phyloP scores from a whole-genome alignment of 345 rosid species.

The Moricandia moricandioides region DNA sequence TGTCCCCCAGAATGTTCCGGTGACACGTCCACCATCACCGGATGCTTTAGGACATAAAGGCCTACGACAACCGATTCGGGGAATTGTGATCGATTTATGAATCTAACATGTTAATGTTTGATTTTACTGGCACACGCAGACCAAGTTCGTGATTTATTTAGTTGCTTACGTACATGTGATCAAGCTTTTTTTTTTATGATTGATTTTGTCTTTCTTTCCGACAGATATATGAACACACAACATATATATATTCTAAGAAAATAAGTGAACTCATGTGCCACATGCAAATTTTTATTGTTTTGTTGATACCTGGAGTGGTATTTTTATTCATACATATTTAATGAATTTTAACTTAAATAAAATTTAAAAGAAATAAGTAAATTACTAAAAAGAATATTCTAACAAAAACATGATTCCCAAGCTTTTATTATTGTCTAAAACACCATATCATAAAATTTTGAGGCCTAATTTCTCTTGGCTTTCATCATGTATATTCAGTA shows the following conservation, averaged over 20 bases:
- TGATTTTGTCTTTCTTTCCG: neutral
- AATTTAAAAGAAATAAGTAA: neutral
- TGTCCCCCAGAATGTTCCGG: too few species aligned
- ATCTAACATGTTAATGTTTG: neutral
- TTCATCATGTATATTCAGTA: too few species aligned
- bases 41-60: constrained; percentile 25
- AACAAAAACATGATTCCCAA: neutral
- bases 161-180: neutral
- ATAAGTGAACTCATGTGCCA: neutral
- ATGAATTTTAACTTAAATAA: neutral
- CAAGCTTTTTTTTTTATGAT: neutral
- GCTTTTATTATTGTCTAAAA: neutral
- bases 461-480: too few species aligned
- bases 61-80: constrained; percentile 17
- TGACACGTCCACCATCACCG: constrained; percentile 25
- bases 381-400: neutral
- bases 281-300: neutral
- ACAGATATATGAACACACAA: neutral
- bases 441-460: too few species aligned
- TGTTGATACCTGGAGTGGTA: neutral
- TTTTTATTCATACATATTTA: neutral
- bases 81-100: constrained; percentile 33
- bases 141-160: neutral
- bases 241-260: too few species aligned
- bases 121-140: neutral